Conservation (phyloP, 805 yeast species). For the Pachysolen tannophilus region DNA sequence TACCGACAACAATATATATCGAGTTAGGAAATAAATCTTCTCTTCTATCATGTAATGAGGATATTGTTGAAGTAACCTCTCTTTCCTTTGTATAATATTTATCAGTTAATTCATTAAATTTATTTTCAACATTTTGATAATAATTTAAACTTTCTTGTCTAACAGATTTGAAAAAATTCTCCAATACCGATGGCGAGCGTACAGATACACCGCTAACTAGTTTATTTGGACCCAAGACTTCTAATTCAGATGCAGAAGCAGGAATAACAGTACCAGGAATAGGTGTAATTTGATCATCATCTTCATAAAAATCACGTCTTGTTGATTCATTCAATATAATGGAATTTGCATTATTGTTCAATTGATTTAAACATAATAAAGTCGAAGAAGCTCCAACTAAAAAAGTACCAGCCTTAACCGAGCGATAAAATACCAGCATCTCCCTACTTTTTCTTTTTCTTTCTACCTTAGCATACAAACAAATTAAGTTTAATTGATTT, state of each 20-base stretch:
- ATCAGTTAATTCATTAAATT: constrained; percentile 38
- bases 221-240: constrained; percentile 36
- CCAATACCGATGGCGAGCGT: constrained; percentile 42
- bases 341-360: too few species aligned
- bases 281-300: constrained; percentile 36
- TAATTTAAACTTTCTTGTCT: constrained; percentile 35
- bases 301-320: constrained; percentile 40
- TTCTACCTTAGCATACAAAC: too few species aligned
- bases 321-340: background rate
- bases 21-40: constrained; percentile 71
- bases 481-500: too few species aligned
- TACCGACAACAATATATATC: constrained; percentile 60
- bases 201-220: constrained; percentile 50
- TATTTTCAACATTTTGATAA: constrained; percentile 25
- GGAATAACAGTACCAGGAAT: constrained; percentile 43
- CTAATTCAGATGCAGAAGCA: constrained; percentile 32
- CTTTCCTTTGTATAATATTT: constrained; percentile 54
- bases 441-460: too few species aligned
- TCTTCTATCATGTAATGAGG: constrained; percentile 51
- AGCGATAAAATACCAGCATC: too few species aligned
- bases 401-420: too few species aligned
- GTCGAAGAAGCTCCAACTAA: too few species aligned
- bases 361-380: too few species aligned
- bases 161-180: constrained; percentile 35
- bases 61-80: constrained; percentile 51